Evolutionary conservation across 305 asterid genomes (phyloP), one percentile per base, ranked within the genome.

Genomic region (Fraxinus ornus): DNA sequence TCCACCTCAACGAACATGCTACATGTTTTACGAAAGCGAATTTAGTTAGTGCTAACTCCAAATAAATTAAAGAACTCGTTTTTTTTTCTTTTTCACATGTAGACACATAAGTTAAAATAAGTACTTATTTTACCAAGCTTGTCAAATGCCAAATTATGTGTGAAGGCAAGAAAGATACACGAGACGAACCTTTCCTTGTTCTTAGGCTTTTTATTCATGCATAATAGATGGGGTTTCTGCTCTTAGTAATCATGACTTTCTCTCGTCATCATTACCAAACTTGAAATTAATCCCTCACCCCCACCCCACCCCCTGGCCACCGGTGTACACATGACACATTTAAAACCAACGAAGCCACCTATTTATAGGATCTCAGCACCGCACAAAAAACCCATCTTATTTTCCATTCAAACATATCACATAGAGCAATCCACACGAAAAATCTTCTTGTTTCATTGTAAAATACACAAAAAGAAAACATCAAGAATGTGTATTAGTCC

Each of bases 141-240:
- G 75, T 70, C 74, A 3, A 28, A 41, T 70, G 39, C 41, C 19
- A 70, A 70, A 30, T 70, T 70, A 70, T 13, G 37, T 68, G 75
- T 10, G 75, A 30, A 68, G 37, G 75, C 75, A 68, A 68, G 37
- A 68, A 13, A 28, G 22, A 30, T 4, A 30, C 22, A 15, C 12
- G 30, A 15, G 75, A 79, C 55, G 47, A 62, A 79, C 84, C 41
- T 81, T 78, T 84, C 86, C 89, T 52, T 78, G 71, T 84, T 84
- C 86, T 82, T 80, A 88, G 88, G 88, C 89, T 86, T 79, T 87
- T 84, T 79, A 82, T 83, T 83, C 85, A 83, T 80, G 85, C 60
- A 81, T 64, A 4, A 66, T 88, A 82, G 82, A 88, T 85, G 85
- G 81, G 80, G 81, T 86, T 86, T 76, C 87, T 84, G 86, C 85